Evolutionary conservation across 192 early-diverging fungal genomes (phyloP), one percentile per base, ranked within the genome.

Genomic region (Chytriomyces sp.): DNA sequence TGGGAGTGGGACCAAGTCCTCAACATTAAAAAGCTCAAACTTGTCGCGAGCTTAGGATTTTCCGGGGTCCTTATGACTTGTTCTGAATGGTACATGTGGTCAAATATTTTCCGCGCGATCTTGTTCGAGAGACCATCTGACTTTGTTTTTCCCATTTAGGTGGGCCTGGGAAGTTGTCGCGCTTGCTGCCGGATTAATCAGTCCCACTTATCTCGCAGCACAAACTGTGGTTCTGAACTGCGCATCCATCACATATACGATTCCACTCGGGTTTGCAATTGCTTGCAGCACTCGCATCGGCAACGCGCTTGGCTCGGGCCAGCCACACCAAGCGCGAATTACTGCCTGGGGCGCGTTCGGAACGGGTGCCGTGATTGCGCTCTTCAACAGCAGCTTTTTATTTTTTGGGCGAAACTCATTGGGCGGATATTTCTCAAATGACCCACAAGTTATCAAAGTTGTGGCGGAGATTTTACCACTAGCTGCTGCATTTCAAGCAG

Each of bases 221-320:
- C 97, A 99, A 72, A 84, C 88, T 13, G 89, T 91, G 63, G 86
- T 84, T 45, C 86, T 97, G 48, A 94, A 92, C 20, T 92, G 92
- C 28, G 86, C 89, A 5, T 84, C 88, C 62, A 76, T 92, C 57
- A 78, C 92, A 6, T 94, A 93, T 69, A 91, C 91, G 10, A 86
- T 94, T 13, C 94, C 94, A 3, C 85, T 92, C 61, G 94, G 94
- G 61, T 81, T 97, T 13, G 84, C 92, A 26, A 90, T 98, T 68
- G 95, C 91, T 0, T 88, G 91, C 0, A 90, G 93, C 8, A 94
- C 92, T 53, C 85, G 97, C 9, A 91, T 97, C 43, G 96, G 87
- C 2, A 77, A 77, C 61, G 66, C 76, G 8, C 46, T 77, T 7
- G 76, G 76, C 16, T 66, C 76, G 6, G 76, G 57, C 28, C 61